phyloP scores from a whole-genome alignment of 2,329 filamentous ascomycete genomes.

The Coniochaeta prunicola region DNA sequence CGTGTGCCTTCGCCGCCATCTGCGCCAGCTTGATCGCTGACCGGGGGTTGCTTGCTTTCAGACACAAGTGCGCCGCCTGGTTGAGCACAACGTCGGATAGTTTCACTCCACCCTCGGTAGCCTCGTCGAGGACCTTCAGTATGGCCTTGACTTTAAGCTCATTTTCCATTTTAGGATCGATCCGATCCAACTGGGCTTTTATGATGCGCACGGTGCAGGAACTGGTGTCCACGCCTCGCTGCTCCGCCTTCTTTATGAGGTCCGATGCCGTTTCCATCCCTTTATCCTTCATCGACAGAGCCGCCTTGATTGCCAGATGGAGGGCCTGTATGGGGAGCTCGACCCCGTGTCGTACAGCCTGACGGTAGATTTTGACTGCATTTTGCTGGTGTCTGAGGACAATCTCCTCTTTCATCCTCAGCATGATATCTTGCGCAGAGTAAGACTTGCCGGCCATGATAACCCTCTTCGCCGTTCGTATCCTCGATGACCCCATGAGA shows the following conservation, averaged over 20 bases:
- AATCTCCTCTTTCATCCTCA: constrained; percentile 34
- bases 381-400: constrained; percentile 20
- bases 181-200: constrained; percentile 25
- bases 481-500: neutral
- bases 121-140: constrained; percentile 12
- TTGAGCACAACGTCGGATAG: constrained; percentile 19
- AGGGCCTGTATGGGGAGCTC: constrained; percentile 32
- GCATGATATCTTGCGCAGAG: constrained; percentile 23
- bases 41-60: constrained; percentile 16
- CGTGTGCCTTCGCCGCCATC: constrained; percentile 15
- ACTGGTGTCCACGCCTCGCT: constrained; percentile 33
- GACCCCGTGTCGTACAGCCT: constrained; percentile 25
- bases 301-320: constrained; percentile 38
- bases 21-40: constrained; percentile 20
- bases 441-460: constrained; percentile 15
- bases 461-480: neutral
- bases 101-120: constrained; percentile 13
- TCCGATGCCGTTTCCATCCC: constrained; percentile 24
- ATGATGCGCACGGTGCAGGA: constrained; percentile 31
- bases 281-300: constrained; percentile 13
- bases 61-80: constrained; percentile 20
- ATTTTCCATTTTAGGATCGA: constrained; percentile 16
- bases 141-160: constrained; percentile 14
- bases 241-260: constrained; percentile 31
- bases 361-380: constrained; percentile 31